A percentile compares a stretch with the other conserved stretches of the same genome.
Conservation (phyloP, 192 early-diverging fungal genomes). For the Umbelopsis isabellina region DNA sequence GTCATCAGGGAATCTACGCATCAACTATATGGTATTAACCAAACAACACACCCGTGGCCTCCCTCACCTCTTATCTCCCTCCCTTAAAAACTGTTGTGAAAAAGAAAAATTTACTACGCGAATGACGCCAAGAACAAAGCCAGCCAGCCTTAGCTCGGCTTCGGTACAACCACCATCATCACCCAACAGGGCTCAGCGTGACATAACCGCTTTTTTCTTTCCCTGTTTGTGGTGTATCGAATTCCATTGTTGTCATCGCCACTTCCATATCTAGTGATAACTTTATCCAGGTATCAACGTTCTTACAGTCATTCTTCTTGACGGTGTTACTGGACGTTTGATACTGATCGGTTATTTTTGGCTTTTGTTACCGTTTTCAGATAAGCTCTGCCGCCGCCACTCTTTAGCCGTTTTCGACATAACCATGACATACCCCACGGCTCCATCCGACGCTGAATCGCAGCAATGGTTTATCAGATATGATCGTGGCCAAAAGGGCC, state of each 20-base stretch:
- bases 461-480: slow-evolving; percentile 5
- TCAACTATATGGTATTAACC: too few species aligned
- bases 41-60: too few species aligned
- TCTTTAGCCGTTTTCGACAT: not conserved
- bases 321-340: not conserved
- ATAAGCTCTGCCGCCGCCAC: not conserved
- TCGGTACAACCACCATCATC: not conserved
- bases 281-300: too few species aligned
- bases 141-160: too few species aligned
- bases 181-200: not conserved
- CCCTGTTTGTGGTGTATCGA: slow-evolving; percentile 4
- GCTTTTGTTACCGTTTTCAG: not conserved
- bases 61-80: too few species aligned
- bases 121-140: too few species aligned
- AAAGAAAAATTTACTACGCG: too few species aligned
- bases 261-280: not conserved
- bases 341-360: not conserved
- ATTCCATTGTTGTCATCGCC: slow-evolving; percentile 17
- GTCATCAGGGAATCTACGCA: too few species aligned
- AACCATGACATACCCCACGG: not conserved
- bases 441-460: slow-evolving; percentile 6
- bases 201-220: not conserved
- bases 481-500: slow-evolving; percentile 4
- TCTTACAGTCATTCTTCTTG: not conserved
- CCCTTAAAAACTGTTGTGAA: too few species aligned